Evolutionary conservation across 2,329 filamentous ascomycete genomes (phyloP).

Genomic region (Pezicula rhizophila): DNA sequence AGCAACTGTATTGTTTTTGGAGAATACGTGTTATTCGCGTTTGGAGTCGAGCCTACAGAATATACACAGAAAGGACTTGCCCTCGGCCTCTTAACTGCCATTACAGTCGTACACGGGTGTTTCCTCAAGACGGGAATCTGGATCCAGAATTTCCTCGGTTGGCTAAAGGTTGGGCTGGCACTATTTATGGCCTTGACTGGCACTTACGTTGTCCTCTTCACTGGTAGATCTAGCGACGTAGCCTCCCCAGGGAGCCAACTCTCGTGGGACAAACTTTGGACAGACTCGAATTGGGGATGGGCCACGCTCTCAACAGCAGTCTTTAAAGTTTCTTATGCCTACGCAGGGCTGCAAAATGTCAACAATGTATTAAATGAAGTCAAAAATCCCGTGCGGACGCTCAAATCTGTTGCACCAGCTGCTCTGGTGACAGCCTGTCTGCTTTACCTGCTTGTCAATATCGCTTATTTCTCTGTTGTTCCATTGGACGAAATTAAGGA

Average conservation of each 20-base stretch:
- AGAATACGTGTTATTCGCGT: constrained; percentile 43
- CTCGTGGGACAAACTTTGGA: constrained; percentile 51
- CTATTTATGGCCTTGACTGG: constrained; percentile 56
- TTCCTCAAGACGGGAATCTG: constrained; percentile 51
- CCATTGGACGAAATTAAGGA: constrained; percentile 48
- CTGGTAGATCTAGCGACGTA: constrained; percentile 15
- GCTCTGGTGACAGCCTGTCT: constrained; percentile 47
- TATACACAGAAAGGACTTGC: constrained; percentile 40
- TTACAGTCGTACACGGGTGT: constrained; percentile 54
- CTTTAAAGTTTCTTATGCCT: constrained; percentile 51
- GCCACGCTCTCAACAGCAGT: constrained; percentile 51
- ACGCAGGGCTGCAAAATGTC: constrained; percentile 46
- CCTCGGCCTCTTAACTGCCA: constrained; percentile 44
- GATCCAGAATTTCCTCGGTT: constrained; percentile 56
- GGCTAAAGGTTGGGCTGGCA: constrained; percentile 56
- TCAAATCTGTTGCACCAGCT: constrained; percentile 49
- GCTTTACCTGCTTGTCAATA: constrained; percentile 51
- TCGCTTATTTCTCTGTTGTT: constrained; percentile 55
- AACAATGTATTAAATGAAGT: constrained; percentile 54
- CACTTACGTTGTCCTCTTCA: constrained; percentile 49
- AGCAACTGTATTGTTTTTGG: constrained; percentile 47
- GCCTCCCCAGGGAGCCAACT: constrained; percentile 4
- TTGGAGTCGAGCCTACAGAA: constrained; percentile 33
- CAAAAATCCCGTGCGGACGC: constrained; percentile 47
- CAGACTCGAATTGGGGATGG: constrained; percentile 63